These are phyloP conservation scores for Oligophagozyma castellii DNA, from an alignment of 1,139 yeast species.

Conservation along the genomic window DNA sequence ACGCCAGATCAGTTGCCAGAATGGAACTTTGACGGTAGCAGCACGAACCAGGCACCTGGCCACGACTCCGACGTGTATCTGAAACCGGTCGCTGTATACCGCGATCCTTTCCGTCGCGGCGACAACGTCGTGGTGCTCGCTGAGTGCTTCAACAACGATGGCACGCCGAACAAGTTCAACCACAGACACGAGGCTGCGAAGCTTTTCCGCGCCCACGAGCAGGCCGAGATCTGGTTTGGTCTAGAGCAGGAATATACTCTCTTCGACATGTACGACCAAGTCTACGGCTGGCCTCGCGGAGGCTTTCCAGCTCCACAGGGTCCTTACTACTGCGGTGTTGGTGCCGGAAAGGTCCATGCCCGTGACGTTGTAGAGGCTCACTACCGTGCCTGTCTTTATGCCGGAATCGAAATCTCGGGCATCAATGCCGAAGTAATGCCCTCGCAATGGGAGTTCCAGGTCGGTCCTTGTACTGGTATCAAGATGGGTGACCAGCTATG, in stretches of 20 bases:
- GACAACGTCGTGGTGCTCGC: constrained; percentile 90
- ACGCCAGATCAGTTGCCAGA: constrained; percentile 84
- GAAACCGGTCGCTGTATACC: constrained; percentile 86
- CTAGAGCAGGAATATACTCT: constrained; percentile 97
- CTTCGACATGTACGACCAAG: constrained; percentile 79
- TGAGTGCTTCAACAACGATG: constrained; percentile 98
- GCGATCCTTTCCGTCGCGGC: constrained; percentile 96
- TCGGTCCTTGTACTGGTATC: constrained; percentile 95
- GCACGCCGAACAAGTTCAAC: constrained; percentile 96
- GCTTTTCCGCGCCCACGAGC: constrained; percentile 84
- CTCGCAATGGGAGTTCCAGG: constrained; percentile 99
- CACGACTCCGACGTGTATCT: constrained; percentile 89
- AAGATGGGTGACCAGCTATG: constrained; percentile 95
- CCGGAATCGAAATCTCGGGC: constrained; percentile 86
- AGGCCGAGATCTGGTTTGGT: constrained; percentile 90
- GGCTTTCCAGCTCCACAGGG: constrained; percentile 99
- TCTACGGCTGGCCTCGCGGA: constrained; percentile 98
- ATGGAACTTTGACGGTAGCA: constrained; percentile 99
- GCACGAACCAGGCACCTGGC: constrained; percentile 98
- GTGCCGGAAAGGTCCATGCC: constrained; percentile 96
- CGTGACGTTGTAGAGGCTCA: constrained; percentile 98
- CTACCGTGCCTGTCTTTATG: constrained; percentile 91
- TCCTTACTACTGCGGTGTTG: constrained; percentile 99
- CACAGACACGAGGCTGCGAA: constrained; percentile 97
- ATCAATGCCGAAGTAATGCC: constrained; percentile 99